These are phyloP conservation scores for Lasiosphaeriaceae sp. DNA, from an alignment of 495 filamentous ascomycete species.

Conservation along the genomic window DNA sequence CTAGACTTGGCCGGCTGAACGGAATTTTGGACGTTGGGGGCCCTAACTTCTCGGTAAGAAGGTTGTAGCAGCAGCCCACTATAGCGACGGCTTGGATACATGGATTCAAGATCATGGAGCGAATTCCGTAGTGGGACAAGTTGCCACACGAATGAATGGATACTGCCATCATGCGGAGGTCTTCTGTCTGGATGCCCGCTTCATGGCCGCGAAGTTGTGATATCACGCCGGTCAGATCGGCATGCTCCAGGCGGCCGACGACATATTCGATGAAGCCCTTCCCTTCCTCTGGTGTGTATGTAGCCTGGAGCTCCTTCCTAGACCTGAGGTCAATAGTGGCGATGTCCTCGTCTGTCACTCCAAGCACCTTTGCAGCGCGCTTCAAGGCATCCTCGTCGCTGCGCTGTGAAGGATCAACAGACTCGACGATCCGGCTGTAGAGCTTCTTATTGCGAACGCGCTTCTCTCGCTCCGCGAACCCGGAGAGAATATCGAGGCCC, in stretches of 20 bases:
- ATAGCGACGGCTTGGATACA: slow-evolving; percentile 83
- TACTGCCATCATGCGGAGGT: slow-evolving; percentile 70
- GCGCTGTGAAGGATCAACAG: slow-evolving; percentile 31
- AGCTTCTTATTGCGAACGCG: slow-evolving; percentile 73
- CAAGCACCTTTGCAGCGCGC: slow-evolving; percentile 33
- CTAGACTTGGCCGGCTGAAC: slow-evolving; percentile 58
- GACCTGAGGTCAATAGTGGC: slow-evolving; percentile 43
- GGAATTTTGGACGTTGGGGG: slow-evolving; percentile 81
- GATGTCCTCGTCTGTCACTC: slow-evolving; percentile 30
- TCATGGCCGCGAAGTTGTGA: slow-evolving; percentile 33
- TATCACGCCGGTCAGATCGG: slow-evolving; percentile 56
- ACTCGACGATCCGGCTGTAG: slow-evolving; percentile 48
- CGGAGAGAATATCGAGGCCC: slow-evolving; percentile 72
- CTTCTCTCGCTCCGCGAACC: slow-evolving; percentile 62
- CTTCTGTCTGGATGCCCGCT: slow-evolving; percentile 25
- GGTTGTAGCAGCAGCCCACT: slow-evolving; percentile 97
- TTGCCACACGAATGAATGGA: slow-evolving; percentile 98
- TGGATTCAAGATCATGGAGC: slow-evolving; percentile 78
- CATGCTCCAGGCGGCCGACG: slow-evolving; percentile 53
- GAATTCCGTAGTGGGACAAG: slow-evolving; percentile 88
- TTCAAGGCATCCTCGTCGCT: slow-evolving; percentile 38
- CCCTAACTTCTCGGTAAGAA: slow-evolving; percentile 83
- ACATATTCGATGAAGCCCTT: slow-evolving; percentile 69
- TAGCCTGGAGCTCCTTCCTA: slow-evolving; percentile 39
- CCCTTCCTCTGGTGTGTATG: slow-evolving; percentile 47